Percentiles rank a stretch among this genome's conserved stretches.
These are phyloP conservation scores for Peltaster fructicola DNA, from an alignment of 2,329 filamentous ascomycete species.

Conservation along the genomic window DNA sequence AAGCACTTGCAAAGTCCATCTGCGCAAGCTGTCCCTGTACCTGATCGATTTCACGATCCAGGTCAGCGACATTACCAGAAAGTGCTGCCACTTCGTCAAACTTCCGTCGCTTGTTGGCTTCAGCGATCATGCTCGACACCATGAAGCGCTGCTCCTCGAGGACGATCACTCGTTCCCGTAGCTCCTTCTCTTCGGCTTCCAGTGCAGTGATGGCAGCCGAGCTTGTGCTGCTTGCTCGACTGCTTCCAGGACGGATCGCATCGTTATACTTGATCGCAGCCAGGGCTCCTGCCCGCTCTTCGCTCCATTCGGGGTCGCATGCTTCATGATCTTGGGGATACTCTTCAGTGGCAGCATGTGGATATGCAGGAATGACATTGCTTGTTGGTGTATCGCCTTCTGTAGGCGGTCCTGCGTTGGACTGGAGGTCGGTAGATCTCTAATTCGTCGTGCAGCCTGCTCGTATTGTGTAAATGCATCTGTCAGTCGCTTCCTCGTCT, in stretches of 20 bases:
- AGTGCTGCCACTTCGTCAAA: slow-evolving; percentile 78
- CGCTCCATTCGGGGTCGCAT: slow-evolving; percentile 35
- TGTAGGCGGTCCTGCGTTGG: slow-evolving; percentile 59
- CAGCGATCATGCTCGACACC: slow-evolving; percentile 67
- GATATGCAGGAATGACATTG: slow-evolving; percentile 66
- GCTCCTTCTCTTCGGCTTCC: slow-evolving; percentile 67
- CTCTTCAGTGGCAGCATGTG: slow-evolving; percentile 72
- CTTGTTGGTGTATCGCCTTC: slow-evolving; percentile 64
- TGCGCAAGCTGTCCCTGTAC: slow-evolving; percentile 17
- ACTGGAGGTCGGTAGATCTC: slow-evolving; percentile 58
- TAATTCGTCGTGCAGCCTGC: slow-evolving; percentile 58
- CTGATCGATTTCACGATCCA: slow-evolving; percentile 56
- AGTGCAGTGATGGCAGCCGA: slow-evolving; percentile 39
- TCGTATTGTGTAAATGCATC: slow-evolving; percentile 85
- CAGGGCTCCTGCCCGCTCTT: slow-evolving; percentile 27
- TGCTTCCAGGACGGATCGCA: slow-evolving; percentile 25
- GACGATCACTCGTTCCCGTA: slow-evolving; percentile 64
- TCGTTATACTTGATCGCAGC: slow-evolving; percentile 43
- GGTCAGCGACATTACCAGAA: slow-evolving; percentile 62
- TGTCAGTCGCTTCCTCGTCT: slow-evolving; percentile 74
- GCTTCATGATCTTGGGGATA: slow-evolving; percentile 31
- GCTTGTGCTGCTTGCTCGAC: slow-evolving; percentile 31
- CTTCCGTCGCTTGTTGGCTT: slow-evolving; percentile 55
- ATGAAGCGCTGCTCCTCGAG: slow-evolving; percentile 85
- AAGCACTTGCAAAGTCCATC: slow-evolving; percentile 22